These are phyloP conservation scores for Diaporthe caulivora DNA, from an alignment of 2,329 filamentous ascomycete species.

Conservation along the genomic window DNA sequence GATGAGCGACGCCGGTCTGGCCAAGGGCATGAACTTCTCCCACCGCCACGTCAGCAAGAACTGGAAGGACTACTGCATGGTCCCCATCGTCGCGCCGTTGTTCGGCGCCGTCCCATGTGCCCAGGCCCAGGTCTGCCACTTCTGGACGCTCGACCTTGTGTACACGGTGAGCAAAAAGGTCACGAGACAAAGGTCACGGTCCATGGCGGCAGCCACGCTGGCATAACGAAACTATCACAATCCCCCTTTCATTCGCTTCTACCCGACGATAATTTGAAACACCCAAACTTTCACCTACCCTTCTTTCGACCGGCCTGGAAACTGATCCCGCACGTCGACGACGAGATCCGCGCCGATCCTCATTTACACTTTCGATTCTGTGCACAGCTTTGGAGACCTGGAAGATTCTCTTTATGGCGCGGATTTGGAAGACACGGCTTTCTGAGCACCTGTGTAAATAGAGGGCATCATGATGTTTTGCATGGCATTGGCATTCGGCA, in stretches of 20 bases:
- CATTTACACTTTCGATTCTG: constrained; percentile 40
- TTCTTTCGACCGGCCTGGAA: constrained; percentile 39
- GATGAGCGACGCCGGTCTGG: constrained; percentile 74
- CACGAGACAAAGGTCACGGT: constrained; percentile 63
- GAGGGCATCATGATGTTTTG: constrained; percentile 62
- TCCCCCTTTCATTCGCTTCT: constrained; percentile 35
- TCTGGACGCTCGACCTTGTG: constrained; percentile 77
- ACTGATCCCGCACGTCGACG: constrained; percentile 30
- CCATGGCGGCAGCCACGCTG: constrained; percentile 49
- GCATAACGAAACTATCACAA: constrained; percentile 40
- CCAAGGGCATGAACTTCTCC: constrained; percentile 75
- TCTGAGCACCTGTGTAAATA: constrained; percentile 59
- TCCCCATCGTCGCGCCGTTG: constrained; percentile 75
- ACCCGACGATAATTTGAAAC: constrained; percentile 30
- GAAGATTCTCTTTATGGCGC: constrained; percentile 37
- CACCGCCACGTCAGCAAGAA: constrained; percentile 68
- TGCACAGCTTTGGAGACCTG: constrained; percentile 40
- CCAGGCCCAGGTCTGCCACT: constrained; percentile 76
- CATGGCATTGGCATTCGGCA: constrained; percentile 61
- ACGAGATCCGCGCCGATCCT: constrained; percentile 33
- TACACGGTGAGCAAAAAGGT: constrained; percentile 81
- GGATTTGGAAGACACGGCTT: constrained; percentile 47
- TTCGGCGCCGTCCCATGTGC: constrained; percentile 77
- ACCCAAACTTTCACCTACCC: constrained; percentile 9
- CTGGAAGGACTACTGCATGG: constrained; percentile 72